These are phyloP conservation scores for Polyporus tsugae DNA, from an alignment of 1,284 basidiomycete genomes.

Conservation along the genomic window DNA sequence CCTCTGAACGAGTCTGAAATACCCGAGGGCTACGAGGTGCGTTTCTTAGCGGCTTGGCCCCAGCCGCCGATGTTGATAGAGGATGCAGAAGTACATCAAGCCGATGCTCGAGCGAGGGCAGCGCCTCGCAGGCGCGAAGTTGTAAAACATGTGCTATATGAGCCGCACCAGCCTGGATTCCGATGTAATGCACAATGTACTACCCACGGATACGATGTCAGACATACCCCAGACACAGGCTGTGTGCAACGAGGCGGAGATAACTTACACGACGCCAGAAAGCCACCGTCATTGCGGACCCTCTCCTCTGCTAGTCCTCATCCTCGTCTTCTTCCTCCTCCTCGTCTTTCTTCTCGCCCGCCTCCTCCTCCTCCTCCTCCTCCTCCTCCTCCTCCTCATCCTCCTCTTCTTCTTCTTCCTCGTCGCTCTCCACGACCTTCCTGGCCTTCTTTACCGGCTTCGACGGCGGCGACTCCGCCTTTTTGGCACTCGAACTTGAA, in stretches of 20 bases:
- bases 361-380: conserved; percentile 37
- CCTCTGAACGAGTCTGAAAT: conserved; percentile 67
- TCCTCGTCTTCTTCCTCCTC: conserved; percentile 31
- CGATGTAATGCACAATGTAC: conserved; percentile 14
- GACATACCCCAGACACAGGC: neutral
- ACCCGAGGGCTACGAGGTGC: conserved; percentile 62
- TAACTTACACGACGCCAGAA: neutral
- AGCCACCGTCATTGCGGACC: neutral
- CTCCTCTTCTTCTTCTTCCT: conserved; percentile 33
- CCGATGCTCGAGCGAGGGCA: conserved; percentile 57
- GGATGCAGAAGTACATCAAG: conserved; percentile 23
- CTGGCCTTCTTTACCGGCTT: conserved; percentile 33
- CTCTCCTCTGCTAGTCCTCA: conserved; percentile 6
- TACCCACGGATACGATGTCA: conserved; percentile 3
- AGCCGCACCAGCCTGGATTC: neutral
- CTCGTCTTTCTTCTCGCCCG: conserved; percentile 20
- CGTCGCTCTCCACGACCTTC: conserved; percentile 39
- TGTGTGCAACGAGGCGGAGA: neutral
- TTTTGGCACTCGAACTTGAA: conserved; percentile 26
- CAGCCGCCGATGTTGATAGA: neutral
- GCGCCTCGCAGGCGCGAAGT: conserved; percentile 42
- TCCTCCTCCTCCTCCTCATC: conserved; percentile 25
- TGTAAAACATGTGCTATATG: conserved; percentile 25
- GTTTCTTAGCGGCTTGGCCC: conserved; percentile 19
- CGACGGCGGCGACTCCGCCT: conserved; percentile 21